These are phyloP conservation scores for Lotus japonicus DNA, from an alignment of 306 rosid species.

Conservation along the genomic window DNA sequence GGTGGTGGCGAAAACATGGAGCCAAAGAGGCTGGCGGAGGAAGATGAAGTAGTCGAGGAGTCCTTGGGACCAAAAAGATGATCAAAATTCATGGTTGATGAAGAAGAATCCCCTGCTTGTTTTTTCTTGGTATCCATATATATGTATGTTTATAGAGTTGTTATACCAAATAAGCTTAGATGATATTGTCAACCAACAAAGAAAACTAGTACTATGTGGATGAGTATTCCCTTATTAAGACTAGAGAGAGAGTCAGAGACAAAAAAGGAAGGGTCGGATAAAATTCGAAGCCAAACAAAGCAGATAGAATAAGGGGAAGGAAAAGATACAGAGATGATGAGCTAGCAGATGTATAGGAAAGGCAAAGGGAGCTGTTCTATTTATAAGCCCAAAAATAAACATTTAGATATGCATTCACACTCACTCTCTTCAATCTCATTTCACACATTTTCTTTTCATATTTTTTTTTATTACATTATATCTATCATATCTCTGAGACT, in stretches of 20 bases:
- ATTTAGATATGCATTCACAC: too few species aligned
- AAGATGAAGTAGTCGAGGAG: conserved; percentile 38
- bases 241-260: too few species aligned
- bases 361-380: conserved; percentile 21
- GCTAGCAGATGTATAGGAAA: conserved; percentile 29
- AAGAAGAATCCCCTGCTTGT: conserved; percentile 31
- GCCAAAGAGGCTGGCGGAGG: conserved; percentile 44
- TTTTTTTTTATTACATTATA: too few species aligned
- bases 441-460: too few species aligned
- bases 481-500: too few species aligned
- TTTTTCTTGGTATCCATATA: conserved; percentile 36
- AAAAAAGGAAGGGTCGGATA: conserved; percentile 23
- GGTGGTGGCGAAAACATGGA: conserved; percentile 67
- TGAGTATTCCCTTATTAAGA: conserved; percentile 32
- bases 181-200: too few species aligned
- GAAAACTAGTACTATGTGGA: conserved; percentile 28
- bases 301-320: not conserved
- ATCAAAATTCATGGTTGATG: conserved; percentile 48
- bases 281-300: conserved; percentile 23
- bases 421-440: too few species aligned
- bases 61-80: conserved; percentile 71
- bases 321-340: conserved; percentile 10
- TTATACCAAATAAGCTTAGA: too few species aligned
- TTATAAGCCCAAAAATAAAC: conserved; percentile 36
- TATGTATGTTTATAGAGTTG: too few species aligned